Percentiles rank a stretch among this genome's conserved stretches.
phyloP scores from a whole-genome alignment of 2,329 filamentous ascomycete species.

The Bipolaris victoriae region DNA sequence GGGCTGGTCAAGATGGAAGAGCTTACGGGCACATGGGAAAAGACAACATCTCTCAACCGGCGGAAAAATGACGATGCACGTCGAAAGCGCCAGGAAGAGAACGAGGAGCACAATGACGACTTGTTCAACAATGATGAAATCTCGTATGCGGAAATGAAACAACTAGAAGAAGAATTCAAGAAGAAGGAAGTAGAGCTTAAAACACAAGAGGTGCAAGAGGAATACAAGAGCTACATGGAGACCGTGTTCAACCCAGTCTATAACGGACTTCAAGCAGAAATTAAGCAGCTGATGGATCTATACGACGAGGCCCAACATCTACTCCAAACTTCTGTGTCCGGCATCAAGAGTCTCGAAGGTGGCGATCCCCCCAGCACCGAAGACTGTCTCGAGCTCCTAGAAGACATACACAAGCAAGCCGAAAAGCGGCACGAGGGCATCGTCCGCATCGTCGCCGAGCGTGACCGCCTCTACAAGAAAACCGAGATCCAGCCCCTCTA shows the following conservation, averaged over 20 bases:
- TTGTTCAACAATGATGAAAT: constrained; percentile 64
- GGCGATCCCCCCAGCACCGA: constrained; percentile 26
- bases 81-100: constrained; percentile 58
- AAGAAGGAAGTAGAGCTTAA: constrained; percentile 58
- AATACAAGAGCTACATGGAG: constrained; percentile 58
- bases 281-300: constrained; percentile 56
- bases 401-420: constrained; percentile 54
- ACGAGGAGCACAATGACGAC: constrained; percentile 59
- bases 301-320: constrained; percentile 48
- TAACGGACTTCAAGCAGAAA: constrained; percentile 56
- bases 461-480: constrained; percentile 61
- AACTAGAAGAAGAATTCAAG: constrained; percentile 62
- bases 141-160: constrained; percentile 63
- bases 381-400: constrained; percentile 45
- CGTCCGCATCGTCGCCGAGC: constrained; percentile 58
- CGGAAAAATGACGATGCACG: constrained; percentile 57
- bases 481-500: constrained; percentile 60
- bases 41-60: constrained; percentile 51
- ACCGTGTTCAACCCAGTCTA: constrained; percentile 60
- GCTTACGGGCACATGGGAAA: constrained; percentile 53
- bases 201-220: constrained; percentile 59
- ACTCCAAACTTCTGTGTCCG: constrained; percentile 33
- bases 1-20: constrained; percentile 29
- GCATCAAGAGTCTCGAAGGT: constrained; percentile 27
- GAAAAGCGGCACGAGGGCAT: constrained; percentile 59